These are phyloP conservation scores for Aethionema arabicum DNA, from an alignment of 345 rosid species.

Conservation along the genomic window DNA sequence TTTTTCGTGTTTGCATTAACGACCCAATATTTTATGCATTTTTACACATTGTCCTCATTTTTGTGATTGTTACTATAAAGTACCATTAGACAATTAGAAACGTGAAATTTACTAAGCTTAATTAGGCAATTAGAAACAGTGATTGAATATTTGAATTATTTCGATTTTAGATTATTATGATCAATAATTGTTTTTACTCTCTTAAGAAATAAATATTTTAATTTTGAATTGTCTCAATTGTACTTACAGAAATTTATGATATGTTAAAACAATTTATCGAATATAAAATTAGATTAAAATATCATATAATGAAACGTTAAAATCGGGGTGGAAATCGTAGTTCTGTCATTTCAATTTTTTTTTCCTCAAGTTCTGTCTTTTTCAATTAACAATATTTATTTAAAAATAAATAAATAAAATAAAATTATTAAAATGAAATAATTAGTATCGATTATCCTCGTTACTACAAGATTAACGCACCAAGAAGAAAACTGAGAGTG, in stretches of 20 bases:
- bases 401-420: conserved; percentile 7
- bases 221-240: no score
- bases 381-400: neutral
- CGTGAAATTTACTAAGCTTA: neutral
- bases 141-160: no score
- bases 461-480: conserved; percentile 37
- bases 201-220: no score
- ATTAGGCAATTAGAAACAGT: conserved; percentile 25
- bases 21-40: conserved; percentile 8
- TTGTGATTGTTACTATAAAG: conserved; percentile 11
- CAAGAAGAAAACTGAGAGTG: conserved; percentile 38
- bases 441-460: conserved; percentile 27
- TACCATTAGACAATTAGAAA: neutral
- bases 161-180: no score
- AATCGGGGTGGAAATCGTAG: no score
- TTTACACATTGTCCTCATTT: conserved; percentile 13
- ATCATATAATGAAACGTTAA: no score
- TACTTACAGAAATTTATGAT: no score
- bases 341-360: no score
- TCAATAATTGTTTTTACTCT: no score
- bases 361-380: no score
- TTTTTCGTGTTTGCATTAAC: conserved; percentile 7
- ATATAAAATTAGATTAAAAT: no score
- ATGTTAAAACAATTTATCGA: no score
- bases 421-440: neutral